Base-by-base conservation (phyloP, 108 stramenopile species). In the Nannochloropsis salina region DNA sequence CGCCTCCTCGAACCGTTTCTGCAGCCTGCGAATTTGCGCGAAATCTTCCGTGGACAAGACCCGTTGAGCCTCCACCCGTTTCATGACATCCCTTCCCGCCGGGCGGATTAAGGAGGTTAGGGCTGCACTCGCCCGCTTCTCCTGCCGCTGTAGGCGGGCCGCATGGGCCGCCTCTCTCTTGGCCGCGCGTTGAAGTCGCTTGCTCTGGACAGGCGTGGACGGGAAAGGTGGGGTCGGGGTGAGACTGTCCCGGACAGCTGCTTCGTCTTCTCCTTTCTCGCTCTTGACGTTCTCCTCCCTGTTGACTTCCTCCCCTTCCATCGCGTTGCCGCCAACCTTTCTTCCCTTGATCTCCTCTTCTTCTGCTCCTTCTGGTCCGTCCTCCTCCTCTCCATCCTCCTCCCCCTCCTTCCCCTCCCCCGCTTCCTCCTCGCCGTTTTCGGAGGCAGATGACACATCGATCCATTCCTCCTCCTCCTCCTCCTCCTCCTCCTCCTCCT, bases 21-120 rank as follows among this genome's bases (percentile, higher is more conserved):
- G 10, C 12, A 51, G 47, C 47, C 47, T 10, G 10, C 15, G 10
- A 51, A 97, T 96, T 87, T 92, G 94, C 15, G 87, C 93, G 86
- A 96, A 96, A 44, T 97, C 97, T 42, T 92, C 89, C 79, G 90
- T 90, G 10, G 94, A 91, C 80, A 96, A 94, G 43, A 97, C 92
- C 9, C 97, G 93, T 20, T 89, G 94, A 9, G 95, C 88, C 1
- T 95, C 95, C 41, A 95, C 92, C 80, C 95, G 85, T 45, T 93
- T 93, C 86, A 93, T 91, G 43, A 95, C 61, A 80, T 94, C 92
- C 0, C 1, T 15, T 1, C 47, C 47, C 47, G 47, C 47, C 47
- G 47, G 47, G 12, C 47, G 47, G 61, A 93, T 91, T 9, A 81
- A 22, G 20, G 21, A 81, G 80, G 31, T 9, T 21, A 81, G 1